A percentile compares a stretch with the other conserved stretches of the same genome.
phyloP scores from a whole-genome alignment of 352 stramenopile species.

The Phytophthora hybrid region DNA sequence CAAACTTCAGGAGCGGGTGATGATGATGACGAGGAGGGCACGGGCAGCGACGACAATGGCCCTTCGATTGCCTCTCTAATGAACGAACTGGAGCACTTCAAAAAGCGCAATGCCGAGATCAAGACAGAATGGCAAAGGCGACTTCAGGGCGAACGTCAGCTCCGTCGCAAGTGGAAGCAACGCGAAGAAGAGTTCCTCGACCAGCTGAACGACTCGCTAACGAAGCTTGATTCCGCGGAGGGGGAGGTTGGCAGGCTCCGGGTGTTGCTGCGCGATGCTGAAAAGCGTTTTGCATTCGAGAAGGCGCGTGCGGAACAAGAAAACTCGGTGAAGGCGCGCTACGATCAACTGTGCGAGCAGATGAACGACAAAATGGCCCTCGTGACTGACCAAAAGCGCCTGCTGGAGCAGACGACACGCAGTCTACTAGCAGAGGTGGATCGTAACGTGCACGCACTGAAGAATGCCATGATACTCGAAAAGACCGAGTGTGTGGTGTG shows the following conservation, averaged over 20 bases:
- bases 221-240: conserved; percentile 60
- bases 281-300: conserved; percentile 79
- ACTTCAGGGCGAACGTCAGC: conserved; percentile 79
- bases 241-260: conserved; percentile 49
- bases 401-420: conserved; percentile 83
- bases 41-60: conserved; percentile 36
- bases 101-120: conserved; percentile 84
- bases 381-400: conserved; percentile 75
- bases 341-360: conserved; percentile 79
- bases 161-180: conserved; percentile 82
- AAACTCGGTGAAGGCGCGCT: conserved; percentile 75
- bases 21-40: conserved; percentile 44
- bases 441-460: conserved; percentile 74
- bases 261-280: conserved; percentile 64
- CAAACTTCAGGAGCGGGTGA: conserved; percentile 25
- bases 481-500: conserved; percentile 84
- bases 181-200: conserved; percentile 77
- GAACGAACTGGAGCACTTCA: conserved; percentile 78
- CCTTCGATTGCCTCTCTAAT: conserved; percentile 38
- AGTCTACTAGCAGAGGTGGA: conserved; percentile 78
- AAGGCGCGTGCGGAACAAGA: conserved; percentile 79
- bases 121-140: conserved; percentile 82
- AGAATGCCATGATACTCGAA: conserved; percentile 67
- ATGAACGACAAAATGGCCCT: conserved; percentile 75
- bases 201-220: conserved; percentile 69